Evolutionary conservation across 2,329 filamentous ascomycete genomes (phyloP).

Genomic region (Paramyrothecium roridum): DNA sequence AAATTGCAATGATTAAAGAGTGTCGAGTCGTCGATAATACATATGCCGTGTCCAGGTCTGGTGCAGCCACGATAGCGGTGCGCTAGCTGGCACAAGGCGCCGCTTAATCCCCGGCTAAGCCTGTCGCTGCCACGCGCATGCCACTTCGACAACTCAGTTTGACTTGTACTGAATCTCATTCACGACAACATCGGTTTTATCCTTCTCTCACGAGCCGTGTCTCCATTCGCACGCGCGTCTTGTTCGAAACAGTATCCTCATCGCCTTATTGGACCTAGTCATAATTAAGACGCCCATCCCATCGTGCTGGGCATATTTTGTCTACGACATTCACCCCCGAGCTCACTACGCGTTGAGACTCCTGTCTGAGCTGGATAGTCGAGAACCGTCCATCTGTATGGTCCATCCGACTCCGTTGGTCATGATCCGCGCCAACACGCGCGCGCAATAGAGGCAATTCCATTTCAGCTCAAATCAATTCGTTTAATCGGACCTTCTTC

Average conservation of each 20-base stretch:
- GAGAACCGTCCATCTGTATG: neutral
- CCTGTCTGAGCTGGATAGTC: neutral
- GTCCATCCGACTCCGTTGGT: neutral
- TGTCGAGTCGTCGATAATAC: too few species aligned
- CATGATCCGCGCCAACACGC: neutral
- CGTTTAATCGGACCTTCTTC: too few species aligned
- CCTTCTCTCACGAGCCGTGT: neutral
- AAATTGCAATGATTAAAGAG: too few species aligned
- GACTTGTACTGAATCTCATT: conserved; percentile 7
- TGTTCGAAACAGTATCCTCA: neutral
- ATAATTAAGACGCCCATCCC: too few species aligned
- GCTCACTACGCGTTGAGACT: neutral
- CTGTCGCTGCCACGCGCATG: neutral
- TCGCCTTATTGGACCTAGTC: too few species aligned
- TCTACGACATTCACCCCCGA: neutral
- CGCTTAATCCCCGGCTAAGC: conserved; percentile 22
- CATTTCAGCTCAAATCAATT: neutral
- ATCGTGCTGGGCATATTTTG: too few species aligned
- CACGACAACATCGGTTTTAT: conserved; percentile 2
- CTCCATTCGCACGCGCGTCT: neutral
- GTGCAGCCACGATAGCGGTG: neutral
- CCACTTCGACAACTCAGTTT: conserved; percentile 11
- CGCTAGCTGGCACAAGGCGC: neutral
- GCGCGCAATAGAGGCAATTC: neutral
- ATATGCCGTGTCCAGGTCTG: neutral